Evolutionary conservation across 768 basidiomycete genomes (phyloP).

Genomic region (Mycena vitilis): DNA sequence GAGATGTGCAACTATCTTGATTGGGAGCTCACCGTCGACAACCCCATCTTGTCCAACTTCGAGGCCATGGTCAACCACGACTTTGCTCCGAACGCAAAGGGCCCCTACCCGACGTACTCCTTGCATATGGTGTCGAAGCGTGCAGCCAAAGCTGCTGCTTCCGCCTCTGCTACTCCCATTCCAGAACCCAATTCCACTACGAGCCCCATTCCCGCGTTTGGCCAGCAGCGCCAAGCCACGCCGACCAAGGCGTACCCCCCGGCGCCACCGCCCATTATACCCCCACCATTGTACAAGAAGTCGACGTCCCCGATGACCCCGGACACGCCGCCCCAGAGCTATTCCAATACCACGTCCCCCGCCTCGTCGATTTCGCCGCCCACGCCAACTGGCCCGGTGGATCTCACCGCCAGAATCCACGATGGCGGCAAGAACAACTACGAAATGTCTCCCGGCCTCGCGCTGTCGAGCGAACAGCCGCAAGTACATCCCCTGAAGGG

Average conservation of each 20-base stretch:
- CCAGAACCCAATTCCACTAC: conserved; percentile 57
- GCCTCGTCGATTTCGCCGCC: conserved; percentile 72
- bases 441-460: conserved; percentile 54
- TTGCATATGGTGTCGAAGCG: conserved; percentile 72
- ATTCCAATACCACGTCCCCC: conserved; percentile 66
- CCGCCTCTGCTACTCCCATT: conserved; percentile 53
- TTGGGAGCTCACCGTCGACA: conserved; percentile 88
- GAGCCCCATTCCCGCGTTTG: conserved; percentile 62
- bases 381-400: conserved; percentile 66
- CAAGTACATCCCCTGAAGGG: conserved; percentile 60
- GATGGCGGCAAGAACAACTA: conserved; percentile 38
- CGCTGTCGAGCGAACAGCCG: conserved; percentile 47
- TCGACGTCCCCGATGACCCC: conserved; percentile 51
- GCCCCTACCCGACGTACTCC: conserved; percentile 73
- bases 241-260: conserved; percentile 44
- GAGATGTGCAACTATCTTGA: conserved; percentile 95
- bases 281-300: conserved; percentile 42
- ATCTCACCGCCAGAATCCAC: conserved; percentile 62
- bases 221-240: conserved; percentile 49
- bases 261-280: conserved; percentile 47
- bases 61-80: conserved; percentile 70
- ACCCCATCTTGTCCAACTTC: conserved; percentile 68
- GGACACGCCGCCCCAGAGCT: conserved; percentile 66
- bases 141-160: conserved; percentile 58
- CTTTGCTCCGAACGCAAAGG: conserved; percentile 56